A percentile compares a stretch with the other conserved stretches of the same genome.
Conservation (phyloP, 1,284 basidiomycete species). For the Boletus sp. region DNA sequence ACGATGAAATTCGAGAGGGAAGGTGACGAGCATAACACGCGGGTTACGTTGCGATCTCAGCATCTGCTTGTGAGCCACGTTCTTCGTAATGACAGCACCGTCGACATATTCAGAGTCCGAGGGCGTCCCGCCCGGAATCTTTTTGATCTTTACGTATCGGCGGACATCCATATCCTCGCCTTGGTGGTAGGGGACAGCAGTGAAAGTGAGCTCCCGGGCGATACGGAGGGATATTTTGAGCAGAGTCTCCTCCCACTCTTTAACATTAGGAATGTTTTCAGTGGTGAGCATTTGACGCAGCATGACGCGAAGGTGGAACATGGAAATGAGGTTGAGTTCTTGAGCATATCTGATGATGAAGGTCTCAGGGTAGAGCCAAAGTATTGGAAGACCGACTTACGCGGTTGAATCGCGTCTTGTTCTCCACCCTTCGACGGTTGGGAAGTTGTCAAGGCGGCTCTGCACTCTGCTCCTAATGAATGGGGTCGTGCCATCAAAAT, state of each 20-base stretch:
- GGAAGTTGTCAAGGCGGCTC: conserved; percentile 66
- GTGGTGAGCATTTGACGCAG: conserved; percentile 84
- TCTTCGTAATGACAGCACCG: conserved; percentile 97
- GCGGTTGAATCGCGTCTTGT: conserved; percentile 81
- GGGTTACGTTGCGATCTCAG: conserved; percentile 73
- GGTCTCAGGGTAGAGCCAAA: conserved; percentile 9
- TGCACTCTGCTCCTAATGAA: conserved; percentile 83
- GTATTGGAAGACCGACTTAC: conserved; percentile 49
- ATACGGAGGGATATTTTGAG: conserved; percentile 80
- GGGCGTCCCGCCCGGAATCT: conserved; percentile 93
- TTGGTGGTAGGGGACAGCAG: conserved; percentile 71
- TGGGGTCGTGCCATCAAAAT: conserved; percentile 69
- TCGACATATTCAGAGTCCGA: conserved; percentile 96
- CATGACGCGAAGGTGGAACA: conserved; percentile 88
- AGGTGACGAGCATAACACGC: conserved; percentile 94
- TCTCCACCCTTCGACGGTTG: conserved; percentile 73
- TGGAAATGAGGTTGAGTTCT: conserved; percentile 82
- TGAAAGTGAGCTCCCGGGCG: conserved; percentile 77
- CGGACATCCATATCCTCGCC: conserved; percentile 95
- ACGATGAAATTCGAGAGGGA: conserved; percentile 94
- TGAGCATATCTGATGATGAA: conserved; percentile 63
- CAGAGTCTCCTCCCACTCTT: conserved; percentile 86
- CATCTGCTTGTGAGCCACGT: conserved; percentile 95
- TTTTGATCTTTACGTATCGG: conserved; percentile 98
- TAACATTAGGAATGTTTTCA: conserved; percentile 75